phyloP scores from a whole-genome alignment of 306 rosid species.

The Inga laurina region DNA sequence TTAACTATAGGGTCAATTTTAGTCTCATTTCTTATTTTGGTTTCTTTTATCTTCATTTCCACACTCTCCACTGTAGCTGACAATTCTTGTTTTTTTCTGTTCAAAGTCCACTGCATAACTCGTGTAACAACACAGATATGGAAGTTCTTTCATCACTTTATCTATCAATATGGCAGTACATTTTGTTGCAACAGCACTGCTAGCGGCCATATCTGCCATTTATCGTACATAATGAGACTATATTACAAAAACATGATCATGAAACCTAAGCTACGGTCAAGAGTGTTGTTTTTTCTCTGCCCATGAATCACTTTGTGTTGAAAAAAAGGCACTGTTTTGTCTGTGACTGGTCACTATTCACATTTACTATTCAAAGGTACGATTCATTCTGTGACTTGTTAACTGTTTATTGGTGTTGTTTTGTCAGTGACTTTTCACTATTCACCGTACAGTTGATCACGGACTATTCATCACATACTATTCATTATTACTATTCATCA shows the following conservation, averaged over 20 bases:
- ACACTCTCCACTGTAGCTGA: not conserved
- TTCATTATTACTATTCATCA: no score
- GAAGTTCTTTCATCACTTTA: not conserved
- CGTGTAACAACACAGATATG: conserved; percentile 11
- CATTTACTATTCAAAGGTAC: no score
- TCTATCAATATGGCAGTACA: not conserved
- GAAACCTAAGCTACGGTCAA: not conserved
- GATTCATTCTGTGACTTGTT: no score
- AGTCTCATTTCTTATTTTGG: not conserved
- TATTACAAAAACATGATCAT: not conserved
- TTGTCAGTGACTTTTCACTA: no score
- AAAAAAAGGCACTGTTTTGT: no score
- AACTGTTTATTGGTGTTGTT: no score
- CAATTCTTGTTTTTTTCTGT: not conserved
- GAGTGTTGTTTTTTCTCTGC: no score
- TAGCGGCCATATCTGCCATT: not conserved
- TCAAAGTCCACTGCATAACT: not conserved
- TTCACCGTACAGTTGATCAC: no score
- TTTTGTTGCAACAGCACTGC: not conserved
- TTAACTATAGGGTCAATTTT: fast-evolving
- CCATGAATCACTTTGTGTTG: no score
- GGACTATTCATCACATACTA: no score
- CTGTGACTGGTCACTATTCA: no score
- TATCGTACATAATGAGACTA: not conserved
- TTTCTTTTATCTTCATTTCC: not conserved